phyloP scores from a whole-genome alignment of 148 eudicot species.

The Camellia granthamiana region DNA sequence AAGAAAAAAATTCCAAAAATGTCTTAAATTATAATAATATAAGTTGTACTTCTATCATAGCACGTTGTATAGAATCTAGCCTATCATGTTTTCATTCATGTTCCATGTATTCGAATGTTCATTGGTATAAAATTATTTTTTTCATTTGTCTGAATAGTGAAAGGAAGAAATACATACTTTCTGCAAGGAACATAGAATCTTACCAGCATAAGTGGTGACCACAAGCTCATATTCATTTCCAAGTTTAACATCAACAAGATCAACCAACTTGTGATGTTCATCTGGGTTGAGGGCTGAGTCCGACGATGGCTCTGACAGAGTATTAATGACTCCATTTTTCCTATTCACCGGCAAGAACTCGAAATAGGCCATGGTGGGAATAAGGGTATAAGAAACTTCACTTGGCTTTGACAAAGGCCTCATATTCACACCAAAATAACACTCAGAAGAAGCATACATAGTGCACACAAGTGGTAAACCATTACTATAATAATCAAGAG shows the following conservation, averaged over 20 bases:
- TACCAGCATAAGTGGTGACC: slow-evolving; percentile 77
- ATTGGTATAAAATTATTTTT: no score
- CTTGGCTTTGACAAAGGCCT: slow-evolving; percentile 64
- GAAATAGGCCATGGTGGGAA: slow-evolving; percentile 67
- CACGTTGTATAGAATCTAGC: no score
- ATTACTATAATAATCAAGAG: slow-evolving; percentile 59
- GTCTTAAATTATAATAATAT: no score
- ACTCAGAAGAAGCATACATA: slow-evolving; percentile 76
- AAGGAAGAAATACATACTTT: neutral
- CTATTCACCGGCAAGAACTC: slow-evolving; percentile 66
- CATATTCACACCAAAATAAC: slow-evolving; percentile 69
- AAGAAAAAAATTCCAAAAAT: no score
- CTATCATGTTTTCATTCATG: no score
- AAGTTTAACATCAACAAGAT: slow-evolving; percentile 61
- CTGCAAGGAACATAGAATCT: neutral
- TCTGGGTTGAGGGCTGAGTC: slow-evolving; percentile 43
- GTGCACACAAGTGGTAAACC: slow-evolving; percentile 71
- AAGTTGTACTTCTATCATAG: no score
- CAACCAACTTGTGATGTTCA: slow-evolving; percentile 60
- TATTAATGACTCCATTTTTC: slow-evolving; percentile 31
- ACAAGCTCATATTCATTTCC: slow-evolving; percentile 75
- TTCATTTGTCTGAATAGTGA: no score
- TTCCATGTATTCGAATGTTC: no score
- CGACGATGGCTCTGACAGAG: slow-evolving; percentile 28
- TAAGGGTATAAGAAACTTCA: slow-evolving; percentile 63